These are phyloP conservation scores for Byssochlamys sp. DNA, from an alignment of 2,329 filamentous ascomycete species.

Conservation along the genomic window DNA sequence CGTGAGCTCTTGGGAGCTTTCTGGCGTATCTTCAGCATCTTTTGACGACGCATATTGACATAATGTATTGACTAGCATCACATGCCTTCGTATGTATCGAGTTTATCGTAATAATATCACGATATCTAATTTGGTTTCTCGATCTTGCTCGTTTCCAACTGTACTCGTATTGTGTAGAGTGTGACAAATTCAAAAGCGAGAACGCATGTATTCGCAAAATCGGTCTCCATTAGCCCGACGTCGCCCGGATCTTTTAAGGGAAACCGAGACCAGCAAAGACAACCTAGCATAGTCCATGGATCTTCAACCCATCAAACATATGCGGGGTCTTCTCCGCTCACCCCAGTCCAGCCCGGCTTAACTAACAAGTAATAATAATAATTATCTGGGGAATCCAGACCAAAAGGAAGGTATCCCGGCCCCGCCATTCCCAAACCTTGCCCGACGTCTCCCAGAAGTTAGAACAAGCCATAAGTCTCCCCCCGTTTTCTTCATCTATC, in stretches of 20 bases:
- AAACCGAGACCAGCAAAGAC: neutral
- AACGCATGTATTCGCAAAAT: neutral
- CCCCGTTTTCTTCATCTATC: neutral
- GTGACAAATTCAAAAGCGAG: neutral
- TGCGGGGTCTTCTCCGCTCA: neutral
- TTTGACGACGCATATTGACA: neutral
- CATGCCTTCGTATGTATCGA: neutral
- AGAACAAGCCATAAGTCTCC: neutral
- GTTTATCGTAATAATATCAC: constrained; percentile 17
- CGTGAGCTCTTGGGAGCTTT: neutral
- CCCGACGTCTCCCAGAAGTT: neutral
- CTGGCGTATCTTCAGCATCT: neutral
- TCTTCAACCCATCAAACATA: neutral
- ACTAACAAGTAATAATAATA: too few relatives aligned
- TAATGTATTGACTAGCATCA: neutral
- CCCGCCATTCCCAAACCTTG: neutral
- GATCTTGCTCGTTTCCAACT: neutral
- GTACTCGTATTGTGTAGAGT: neutral
- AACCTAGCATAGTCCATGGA: neutral
- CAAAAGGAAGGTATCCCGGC: neutral
- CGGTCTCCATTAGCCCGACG: neutral
- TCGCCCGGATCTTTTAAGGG: neutral
- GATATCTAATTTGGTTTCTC: neutral
- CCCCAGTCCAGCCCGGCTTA: neutral
- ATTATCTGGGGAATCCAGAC: neutral